Evolutionary conservation across 306 rosid species (phyloP).

Genomic region (Abrus pulchellus): DNA sequence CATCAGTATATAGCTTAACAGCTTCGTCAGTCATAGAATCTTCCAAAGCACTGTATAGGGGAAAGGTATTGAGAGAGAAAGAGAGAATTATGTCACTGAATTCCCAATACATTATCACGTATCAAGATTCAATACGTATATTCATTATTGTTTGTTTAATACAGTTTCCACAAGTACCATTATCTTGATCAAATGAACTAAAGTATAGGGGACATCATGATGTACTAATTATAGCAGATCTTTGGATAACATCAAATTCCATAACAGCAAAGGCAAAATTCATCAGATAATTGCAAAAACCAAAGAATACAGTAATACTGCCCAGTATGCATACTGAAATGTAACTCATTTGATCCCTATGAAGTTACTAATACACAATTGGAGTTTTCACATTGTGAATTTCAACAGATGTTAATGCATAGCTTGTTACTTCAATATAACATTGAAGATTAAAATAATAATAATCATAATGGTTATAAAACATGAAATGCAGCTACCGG

Average conservation of each 20-base stretch:
- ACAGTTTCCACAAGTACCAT: slow-evolving; percentile 10
- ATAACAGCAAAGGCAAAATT: slow-evolving; percentile 17
- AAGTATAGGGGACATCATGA: not conserved
- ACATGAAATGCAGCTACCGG: slow-evolving; percentile 59
- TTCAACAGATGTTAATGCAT: not conserved
- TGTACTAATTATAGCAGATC: not conserved
- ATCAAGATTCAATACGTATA: slow-evolving; percentile 12
- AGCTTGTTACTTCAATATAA: not conserved
- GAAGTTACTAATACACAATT: not conserved
- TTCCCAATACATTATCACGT: not conserved
- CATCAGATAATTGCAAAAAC: not conserved
- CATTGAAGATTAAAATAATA: not conserved
- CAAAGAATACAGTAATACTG: slow-evolving; percentile 21
- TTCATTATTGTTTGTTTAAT: not conserved
- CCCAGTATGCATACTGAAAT: slow-evolving; percentile 30
- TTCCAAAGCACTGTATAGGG: slow-evolving; percentile 78
- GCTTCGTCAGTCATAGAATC: slow-evolving; percentile 86
- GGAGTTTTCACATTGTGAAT: slow-evolving; percentile 1
- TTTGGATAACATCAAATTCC: not conserved
- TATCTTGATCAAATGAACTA: not conserved
- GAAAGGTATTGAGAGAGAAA: slow-evolving; percentile 13
- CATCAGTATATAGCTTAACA: slow-evolving; percentile 84
- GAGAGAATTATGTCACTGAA: not conserved
- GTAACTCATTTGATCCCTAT: not conserved
- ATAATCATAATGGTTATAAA: not conserved